These are phyloP conservation scores for Tubosaeta brunneosetosa DNA, from an alignment of 768 basidiomycete genomes.

Conservation along the genomic window DNA sequence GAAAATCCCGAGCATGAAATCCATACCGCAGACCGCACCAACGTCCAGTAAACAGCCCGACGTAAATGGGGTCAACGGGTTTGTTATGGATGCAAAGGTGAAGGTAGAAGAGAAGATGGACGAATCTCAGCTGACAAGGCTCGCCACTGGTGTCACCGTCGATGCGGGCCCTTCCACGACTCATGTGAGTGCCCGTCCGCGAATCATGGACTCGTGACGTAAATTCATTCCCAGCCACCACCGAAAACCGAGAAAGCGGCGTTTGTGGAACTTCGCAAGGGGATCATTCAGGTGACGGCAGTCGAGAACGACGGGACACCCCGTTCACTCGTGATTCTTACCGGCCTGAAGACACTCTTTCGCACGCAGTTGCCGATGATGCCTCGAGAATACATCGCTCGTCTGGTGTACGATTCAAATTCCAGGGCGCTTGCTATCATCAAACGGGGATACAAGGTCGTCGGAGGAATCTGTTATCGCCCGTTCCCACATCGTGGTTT, in stretches of 20 bases:
- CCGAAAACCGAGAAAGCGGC: slow-evolving; percentile 73
- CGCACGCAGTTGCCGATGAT: slow-evolving; percentile 98
- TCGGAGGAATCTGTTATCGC: slow-evolving; percentile 95
- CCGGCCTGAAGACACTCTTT: slow-evolving; percentile 95
- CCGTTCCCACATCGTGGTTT: slow-evolving; percentile 94
- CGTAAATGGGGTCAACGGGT: slow-evolving; percentile 42
- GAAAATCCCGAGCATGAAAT: slow-evolving; percentile 52
- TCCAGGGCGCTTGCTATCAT: slow-evolving; percentile 94
- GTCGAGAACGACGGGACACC: slow-evolving; percentile 80
- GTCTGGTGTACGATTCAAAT: slow-evolving; percentile 88
- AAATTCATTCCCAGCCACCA: slow-evolving; percentile 39
- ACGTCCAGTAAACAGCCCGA: slow-evolving; percentile 37
- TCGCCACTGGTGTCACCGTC: slow-evolving; percentile 78
- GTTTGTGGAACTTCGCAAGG: slow-evolving; percentile 70
- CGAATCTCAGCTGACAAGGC: slow-evolving; percentile 67
- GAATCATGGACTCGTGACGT: slow-evolving; percentile 1
- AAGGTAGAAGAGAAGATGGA: slow-evolving; percentile 81
- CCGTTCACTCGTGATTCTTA: slow-evolving; percentile 78
- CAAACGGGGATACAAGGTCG: slow-evolving; percentile 92
- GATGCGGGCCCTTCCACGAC: slow-evolving; percentile 53
- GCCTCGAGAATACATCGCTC: slow-evolving; percentile 97
- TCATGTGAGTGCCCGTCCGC: slow-evolving; percentile 37
- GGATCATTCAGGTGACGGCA: slow-evolving; percentile 77
- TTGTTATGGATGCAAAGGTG: slow-evolving; percentile 46
- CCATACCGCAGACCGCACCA: slow-evolving; percentile 57